Percentiles rank a stretch among this genome's conserved stretches.
Conservation (phyloP, 1,284 basidiomycete genomes). For the Leccinum angustisporum region DNA sequence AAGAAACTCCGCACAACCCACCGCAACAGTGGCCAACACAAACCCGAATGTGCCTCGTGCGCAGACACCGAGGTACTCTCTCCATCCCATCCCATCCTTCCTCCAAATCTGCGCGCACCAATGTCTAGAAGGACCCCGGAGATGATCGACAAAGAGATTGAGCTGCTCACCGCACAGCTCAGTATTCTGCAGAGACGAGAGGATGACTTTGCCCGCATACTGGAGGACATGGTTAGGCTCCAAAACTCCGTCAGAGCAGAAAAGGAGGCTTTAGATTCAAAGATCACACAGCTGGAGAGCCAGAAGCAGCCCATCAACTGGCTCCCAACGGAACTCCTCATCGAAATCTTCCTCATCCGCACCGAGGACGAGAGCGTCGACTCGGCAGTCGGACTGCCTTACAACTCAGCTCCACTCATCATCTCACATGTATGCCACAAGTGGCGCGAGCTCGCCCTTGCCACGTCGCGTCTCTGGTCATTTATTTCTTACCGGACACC, state of each 20-base stretch:
- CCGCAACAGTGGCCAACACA: not conserved
- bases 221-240: conserved; percentile 41
- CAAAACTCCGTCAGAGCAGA: conserved; percentile 38
- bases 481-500: conserved; percentile 35
- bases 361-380: conserved; percentile 24
- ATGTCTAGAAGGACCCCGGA: conserved; percentile 25
- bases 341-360: conserved; percentile 41
- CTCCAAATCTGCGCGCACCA: conserved; percentile 1
- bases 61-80: conserved; percentile 4
- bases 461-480: conserved; percentile 45
- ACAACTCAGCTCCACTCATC: conserved; percentile 36
- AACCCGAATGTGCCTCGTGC: not conserved
- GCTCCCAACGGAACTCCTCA: conserved; percentile 49
- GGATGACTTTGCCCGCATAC: conserved; percentile 38
- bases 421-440: conserved; percentile 48
- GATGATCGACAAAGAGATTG: conserved; percentile 39
- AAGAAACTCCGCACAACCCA: conserved; percentile 10
- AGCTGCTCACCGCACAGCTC: conserved; percentile 40
- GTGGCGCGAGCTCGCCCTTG: conserved; percentile 45
- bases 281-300: conserved; percentile 36
- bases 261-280: conserved; percentile 29
- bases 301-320: conserved; percentile 46
- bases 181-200: conserved; percentile 38
- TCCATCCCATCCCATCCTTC: not conserved
- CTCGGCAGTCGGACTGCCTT: conserved; percentile 18